Evolutionary conservation across 1,284 basidiomycete species (phyloP).

Genomic region (Microbotryum saponariae): DNA sequence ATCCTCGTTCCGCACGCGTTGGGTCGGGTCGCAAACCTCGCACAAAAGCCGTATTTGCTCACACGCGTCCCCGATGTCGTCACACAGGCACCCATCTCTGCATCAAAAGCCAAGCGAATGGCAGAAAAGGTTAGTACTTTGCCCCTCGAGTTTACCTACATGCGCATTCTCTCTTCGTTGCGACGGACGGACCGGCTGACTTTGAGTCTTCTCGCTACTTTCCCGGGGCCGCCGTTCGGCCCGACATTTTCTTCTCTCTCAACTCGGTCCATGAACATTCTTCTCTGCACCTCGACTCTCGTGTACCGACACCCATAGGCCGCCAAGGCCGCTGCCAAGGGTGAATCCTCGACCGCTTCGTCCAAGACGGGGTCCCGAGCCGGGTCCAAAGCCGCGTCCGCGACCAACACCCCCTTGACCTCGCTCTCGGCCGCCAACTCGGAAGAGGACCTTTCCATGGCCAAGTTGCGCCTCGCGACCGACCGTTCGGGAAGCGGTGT

Average conservation of each 20-base stretch:
- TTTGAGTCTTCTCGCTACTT: background rate
- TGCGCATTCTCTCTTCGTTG: background rate
- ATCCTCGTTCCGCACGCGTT: no score
- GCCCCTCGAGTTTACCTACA: background rate
- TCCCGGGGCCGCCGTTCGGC: background rate
- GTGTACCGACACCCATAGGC: constrained; percentile 48
- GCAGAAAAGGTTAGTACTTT: constrained; percentile 30
- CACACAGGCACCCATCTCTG: constrained; percentile 17
- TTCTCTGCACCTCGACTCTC: background rate
- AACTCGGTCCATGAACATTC: background rate
- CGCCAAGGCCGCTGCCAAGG: constrained; percentile 60
- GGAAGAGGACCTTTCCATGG: constrained; percentile 56
- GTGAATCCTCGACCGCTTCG: constrained; percentile 46
- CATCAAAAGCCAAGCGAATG: constrained; percentile 34
- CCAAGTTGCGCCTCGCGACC: constrained; percentile 75
- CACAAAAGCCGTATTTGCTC: no score
- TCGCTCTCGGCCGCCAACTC: constrained; percentile 47
- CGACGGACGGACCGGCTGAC: background rate
- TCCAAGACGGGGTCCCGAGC: constrained; percentile 52
- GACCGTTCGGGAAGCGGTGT: constrained; percentile 88
- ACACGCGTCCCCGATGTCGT: no score
- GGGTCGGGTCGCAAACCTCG: no score
- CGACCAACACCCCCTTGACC: constrained; percentile 66
- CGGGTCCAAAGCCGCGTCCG: constrained; percentile 49
- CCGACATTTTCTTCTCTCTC: no score